Percentiles rank a stretch among this genome's conserved stretches.
Conservation (phyloP, 1,284 basidiomycete species). For the Inonotus obliquus region DNA sequence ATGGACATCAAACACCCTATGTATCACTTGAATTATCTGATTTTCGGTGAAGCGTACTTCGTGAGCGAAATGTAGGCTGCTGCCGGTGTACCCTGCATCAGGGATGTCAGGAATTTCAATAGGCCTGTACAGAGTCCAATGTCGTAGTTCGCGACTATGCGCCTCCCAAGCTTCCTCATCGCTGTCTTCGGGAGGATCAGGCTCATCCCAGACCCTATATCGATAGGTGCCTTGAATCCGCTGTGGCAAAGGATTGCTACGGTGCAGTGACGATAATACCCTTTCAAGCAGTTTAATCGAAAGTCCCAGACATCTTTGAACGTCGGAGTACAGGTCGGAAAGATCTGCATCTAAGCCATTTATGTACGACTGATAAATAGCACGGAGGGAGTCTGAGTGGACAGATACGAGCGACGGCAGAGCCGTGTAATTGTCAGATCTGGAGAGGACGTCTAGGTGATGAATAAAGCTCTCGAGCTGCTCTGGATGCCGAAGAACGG, state of each 20-base stretch:
- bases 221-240: constrained; percentile 37
- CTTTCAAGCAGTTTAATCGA: constrained; percentile 50
- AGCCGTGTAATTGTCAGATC: constrained; percentile 34
- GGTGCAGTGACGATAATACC: constrained; percentile 46
- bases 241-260: constrained; percentile 39
- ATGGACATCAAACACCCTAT: constrained; percentile 38
- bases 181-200: constrained; percentile 43
- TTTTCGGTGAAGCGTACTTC: constrained; percentile 32
- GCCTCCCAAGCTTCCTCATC: constrained; percentile 43
- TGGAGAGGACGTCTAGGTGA: constrained; percentile 16
- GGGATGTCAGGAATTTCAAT: constrained; percentile 44
- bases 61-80: constrained; percentile 35
- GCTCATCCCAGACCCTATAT: constrained; percentile 45
- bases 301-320: constrained; percentile 29
- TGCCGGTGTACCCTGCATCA: constrained; percentile 36
- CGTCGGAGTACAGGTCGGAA: constrained; percentile 24
- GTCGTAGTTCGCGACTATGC: constrained; percentile 36
- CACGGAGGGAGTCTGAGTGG: constrained; percentile 26
- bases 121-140: constrained; percentile 41
- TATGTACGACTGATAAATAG: constrained; percentile 45
- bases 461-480: background rate
- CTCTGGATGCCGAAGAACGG: background rate
- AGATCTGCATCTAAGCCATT: constrained; percentile 47
- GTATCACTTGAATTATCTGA: constrained; percentile 41
- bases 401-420: constrained; percentile 45